Evolutionary conservation across 768 basidiomycete genomes (phyloP), one percentile per base, ranked within the genome.

Genomic region (Rhizopogon rudus): DNA sequence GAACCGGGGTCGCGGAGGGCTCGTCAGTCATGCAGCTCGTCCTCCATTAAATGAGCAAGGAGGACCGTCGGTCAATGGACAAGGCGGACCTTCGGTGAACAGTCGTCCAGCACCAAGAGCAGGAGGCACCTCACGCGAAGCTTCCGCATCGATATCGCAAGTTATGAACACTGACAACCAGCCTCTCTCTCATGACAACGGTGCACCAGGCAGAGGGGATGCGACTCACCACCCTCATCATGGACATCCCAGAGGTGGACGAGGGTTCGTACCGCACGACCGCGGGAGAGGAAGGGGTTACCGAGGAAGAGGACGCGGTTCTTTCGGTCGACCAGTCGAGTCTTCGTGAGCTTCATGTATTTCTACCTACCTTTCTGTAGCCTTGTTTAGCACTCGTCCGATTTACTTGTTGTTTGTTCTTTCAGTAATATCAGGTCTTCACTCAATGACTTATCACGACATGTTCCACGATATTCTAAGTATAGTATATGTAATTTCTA

Each of bases 1-100:
- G 0, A 85, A 87, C 57, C 69, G 74, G 40, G 74, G 71, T 9
- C 75, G 73, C 33, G 67, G 67, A 45, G 63, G 67, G 28, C 58
- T 52, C 31, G 41, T 57, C 4, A 53, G 59, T 33, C 56, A 53
- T 29, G 59, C 58, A 14, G 56, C 50, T 31, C 29, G 57, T 37
- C 33, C 40, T 6, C 22, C 54, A 3, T 16, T 16, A 5, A 61
- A 61, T 33, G 57, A 53, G 39, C 61, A 61, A 14, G 59, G 55
- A 17, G 33, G 55, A 51, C 20, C 33, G 9, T 57, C 59, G 5
- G 33, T 55, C 13, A 53, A 45, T 17, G 46, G 3, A 25, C 61
- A 61, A 14, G 59, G 55, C 20, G 33, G 55, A 51, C 25, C 33
- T 9, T 57, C 59, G 5, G 33, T 54, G 16, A 53, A 45, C n/a